Evolutionary conservation across 2,329 filamentous ascomycete species (phyloP).

Genomic region (Parasarocladium wereldwijsianum): DNA sequence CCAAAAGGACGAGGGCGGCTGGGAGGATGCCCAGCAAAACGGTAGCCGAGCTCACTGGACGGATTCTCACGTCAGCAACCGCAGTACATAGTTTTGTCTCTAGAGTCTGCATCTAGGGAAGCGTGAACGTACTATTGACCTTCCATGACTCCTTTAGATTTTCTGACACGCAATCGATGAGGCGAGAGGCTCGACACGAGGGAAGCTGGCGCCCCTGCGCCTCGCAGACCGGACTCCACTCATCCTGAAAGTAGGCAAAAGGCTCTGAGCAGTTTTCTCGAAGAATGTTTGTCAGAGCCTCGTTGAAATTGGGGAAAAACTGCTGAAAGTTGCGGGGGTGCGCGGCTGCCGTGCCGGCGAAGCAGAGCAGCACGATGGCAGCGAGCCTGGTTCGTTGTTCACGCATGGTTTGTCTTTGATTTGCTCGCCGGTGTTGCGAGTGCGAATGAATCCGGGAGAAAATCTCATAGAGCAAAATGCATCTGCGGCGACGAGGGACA

Average conservation of each 20-base stretch:
- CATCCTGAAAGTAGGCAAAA: conserved; percentile 1
- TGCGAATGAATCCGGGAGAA: too few species aligned
- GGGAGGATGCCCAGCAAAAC: conserved; percentile 3
- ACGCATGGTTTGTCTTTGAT: too few species aligned
- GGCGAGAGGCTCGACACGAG: conserved; percentile 2
- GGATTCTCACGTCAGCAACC: too few species aligned
- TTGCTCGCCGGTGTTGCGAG: too few species aligned
- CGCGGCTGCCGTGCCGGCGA: background rate
- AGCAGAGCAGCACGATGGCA: background rate
- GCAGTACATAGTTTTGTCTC: too few species aligned
- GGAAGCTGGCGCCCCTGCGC: conserved; percentile 1
- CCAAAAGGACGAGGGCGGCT: conserved; percentile 2
- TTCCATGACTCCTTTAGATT: conserved; percentile 4
- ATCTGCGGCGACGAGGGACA: too few species aligned
- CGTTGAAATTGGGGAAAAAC: conserved; percentile 4
- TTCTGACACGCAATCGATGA: conserved; percentile 3
- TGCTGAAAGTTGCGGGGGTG: conserved; percentile 3
- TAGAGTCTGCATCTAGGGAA: background rate
- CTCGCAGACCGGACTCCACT: conserved; percentile 3
- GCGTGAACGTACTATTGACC: conserved; percentile 1
- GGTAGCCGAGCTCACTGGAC: conserved; percentile 1
- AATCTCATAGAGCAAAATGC: too few species aligned
- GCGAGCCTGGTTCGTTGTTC: conserved; percentile 1
- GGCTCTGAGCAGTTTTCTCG: conserved; percentile 1
- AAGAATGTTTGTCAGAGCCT: background rate